Evolutionary conservation across 257 asterid genomes (phyloP), one percentile per base, ranked within the genome.

Genomic region (Gentiana straminea): DNA sequence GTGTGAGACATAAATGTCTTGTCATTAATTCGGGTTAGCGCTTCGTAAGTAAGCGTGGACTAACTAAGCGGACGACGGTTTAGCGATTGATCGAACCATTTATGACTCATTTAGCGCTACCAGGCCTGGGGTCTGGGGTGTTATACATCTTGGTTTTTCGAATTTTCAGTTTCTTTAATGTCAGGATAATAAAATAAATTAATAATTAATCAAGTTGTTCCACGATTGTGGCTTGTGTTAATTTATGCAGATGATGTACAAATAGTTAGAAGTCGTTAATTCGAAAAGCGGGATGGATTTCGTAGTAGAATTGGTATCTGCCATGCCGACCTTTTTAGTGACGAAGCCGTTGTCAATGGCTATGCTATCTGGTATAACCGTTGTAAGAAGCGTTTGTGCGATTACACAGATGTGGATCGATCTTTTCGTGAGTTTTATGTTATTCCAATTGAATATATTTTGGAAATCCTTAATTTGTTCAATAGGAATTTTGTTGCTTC

Each of bases 351-450:
- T 79, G 49, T 57, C 73, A 8, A 24, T 86, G 12, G 80, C 75
- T 61, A 74, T 66, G 55, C 51, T 67, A 51, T 76, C 74, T 41
- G 74, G 65, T 60, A 67, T 70, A 45, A 47, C 83, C 4, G 80
- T 80, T 33, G 50, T 64, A 9, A 62, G 70, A 36, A 67, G 72
- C 64, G 55, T 73, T 38, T 61, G 48, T 45, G 46, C 73, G 9
- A 69, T 81, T 7, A 44, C 62, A 6, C 77, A 68, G 52, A 79
- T 88, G 2, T 81, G 77, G 79, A 53, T 73, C 13, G 95, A 86
- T 66, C 56, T 83, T 35, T 68, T 83, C n/a, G 70, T 72, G 59
- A 73, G 68, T 44, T 67, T 70, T 54, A 35, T 86, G 58, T 43
- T n/a, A 49, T 60, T 81, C 59, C 88, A 81, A 62, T 34, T 71